These are phyloP conservation scores for Fusarium falciforme DNA, from an alignment of 2,329 filamentous ascomycete species.

Conservation along the genomic window DNA sequence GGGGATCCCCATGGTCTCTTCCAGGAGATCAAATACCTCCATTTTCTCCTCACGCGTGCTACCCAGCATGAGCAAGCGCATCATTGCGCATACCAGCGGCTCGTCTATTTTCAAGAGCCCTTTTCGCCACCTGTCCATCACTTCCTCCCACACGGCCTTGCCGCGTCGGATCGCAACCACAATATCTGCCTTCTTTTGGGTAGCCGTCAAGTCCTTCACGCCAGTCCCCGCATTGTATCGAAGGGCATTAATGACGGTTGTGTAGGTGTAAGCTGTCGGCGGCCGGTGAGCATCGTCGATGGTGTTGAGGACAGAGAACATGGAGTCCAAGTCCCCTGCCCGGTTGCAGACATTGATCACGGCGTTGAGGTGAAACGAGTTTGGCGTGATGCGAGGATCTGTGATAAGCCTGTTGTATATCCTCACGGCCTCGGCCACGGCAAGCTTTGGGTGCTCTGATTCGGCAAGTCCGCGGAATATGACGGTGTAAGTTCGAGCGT, in stretches of 20 bases:
- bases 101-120: constrained; percentile 81
- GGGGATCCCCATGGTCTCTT: constrained; percentile 84
- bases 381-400: constrained; percentile 73
- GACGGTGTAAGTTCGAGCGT: constrained; percentile 84
- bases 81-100: constrained; percentile 83
- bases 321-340: constrained; percentile 79
- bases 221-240: constrained; percentile 51
- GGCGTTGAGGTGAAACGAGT: constrained; percentile 87
- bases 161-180: constrained; percentile 71
- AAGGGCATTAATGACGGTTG: constrained; percentile 84
- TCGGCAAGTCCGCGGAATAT: constrained; percentile 80
- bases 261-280: constrained; percentile 79
- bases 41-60: constrained; percentile 70
- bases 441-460: constrained; percentile 67
- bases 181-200: constrained; percentile 50
- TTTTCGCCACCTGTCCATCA: constrained; percentile 79
- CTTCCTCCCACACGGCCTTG: constrained; percentile 82
- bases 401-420: constrained; percentile 82
- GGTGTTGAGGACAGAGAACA: constrained; percentile 81
- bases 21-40: constrained; percentile 79
- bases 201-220: constrained; percentile 40
- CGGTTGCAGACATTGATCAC: constrained; percentile 84
- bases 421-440: constrained; percentile 75
- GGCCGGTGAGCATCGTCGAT: constrained; percentile 73
- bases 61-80: constrained; percentile 76